Conservation (phyloP, 345 rosid genomes). For the Capsella bursapastoris region DNA sequence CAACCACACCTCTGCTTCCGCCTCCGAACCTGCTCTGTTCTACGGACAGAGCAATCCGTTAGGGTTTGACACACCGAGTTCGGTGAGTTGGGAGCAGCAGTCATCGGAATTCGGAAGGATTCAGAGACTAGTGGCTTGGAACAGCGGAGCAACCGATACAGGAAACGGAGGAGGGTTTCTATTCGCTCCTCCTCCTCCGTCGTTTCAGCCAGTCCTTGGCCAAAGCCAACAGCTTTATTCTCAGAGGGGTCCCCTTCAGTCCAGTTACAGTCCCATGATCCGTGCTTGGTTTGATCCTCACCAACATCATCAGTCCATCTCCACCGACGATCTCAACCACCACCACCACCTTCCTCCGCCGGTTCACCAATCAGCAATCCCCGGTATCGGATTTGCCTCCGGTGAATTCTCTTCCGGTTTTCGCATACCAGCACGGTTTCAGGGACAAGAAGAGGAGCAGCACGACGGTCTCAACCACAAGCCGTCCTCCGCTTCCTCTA, state of each 20-base stretch:
- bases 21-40: conserved; percentile 57
- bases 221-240: conserved; percentile 65
- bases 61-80: conserved; percentile 59
- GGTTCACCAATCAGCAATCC: conserved; percentile 54
- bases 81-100: conserved; percentile 72
- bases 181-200: conserved; percentile 54
- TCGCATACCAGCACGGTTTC: conserved; percentile 88
- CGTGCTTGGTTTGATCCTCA: conserved; percentile 87
- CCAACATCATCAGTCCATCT: conserved; percentile 51
- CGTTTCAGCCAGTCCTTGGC: conserved; percentile 65
- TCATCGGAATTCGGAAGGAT: conserved; percentile 64
- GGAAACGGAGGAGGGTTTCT: conserved; percentile 53
- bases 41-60: conserved; percentile 57
- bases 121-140: conserved; percentile 77
- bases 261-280: conserved; percentile 82
- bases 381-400: conserved; percentile 60
- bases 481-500: conserved; percentile 88
- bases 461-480: conserved; percentile 71
- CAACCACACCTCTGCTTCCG: conserved; percentile 42
- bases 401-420: conserved; percentile 73
- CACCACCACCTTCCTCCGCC: conserved; percentile 46
- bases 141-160: conserved; percentile 48
- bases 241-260: conserved; percentile 99
- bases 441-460: conserved; percentile 88
- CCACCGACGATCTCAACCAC: conserved; percentile 37